Conservation (phyloP, 1,284 basidiomycete species). For the Ustilago vetiveriae region DNA sequence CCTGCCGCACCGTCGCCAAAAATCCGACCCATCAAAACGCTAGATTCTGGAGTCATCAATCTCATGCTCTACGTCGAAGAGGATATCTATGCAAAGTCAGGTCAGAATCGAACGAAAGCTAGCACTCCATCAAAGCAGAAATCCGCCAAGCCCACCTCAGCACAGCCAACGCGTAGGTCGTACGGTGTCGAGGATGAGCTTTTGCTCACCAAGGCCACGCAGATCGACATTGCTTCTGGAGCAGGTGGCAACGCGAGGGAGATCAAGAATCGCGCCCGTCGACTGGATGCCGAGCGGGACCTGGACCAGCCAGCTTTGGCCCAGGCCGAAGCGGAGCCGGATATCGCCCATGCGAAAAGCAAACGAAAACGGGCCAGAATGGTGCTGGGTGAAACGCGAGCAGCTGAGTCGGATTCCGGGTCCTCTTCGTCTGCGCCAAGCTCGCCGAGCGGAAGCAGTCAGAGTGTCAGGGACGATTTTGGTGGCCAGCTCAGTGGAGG, state of each 20-base stretch:
- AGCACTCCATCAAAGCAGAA: background rate
- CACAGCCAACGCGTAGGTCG: conserved; percentile 4
- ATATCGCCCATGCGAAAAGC: conserved; percentile 23
- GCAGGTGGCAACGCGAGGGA: conserved; percentile 18
- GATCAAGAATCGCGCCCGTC: conserved; percentile 31
- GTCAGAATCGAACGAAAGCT: background rate
- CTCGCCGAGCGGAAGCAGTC: conserved; percentile 36
- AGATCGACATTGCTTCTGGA: conserved; percentile 22
- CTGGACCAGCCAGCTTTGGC: conserved; percentile 40
- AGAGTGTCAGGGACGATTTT: conserved; percentile 72
- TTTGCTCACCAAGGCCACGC: conserved; percentile 29
- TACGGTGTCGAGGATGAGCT: conserved; percentile 19
- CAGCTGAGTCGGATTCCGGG: conserved; percentile 29
- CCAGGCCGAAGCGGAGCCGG: conserved; percentile 20
- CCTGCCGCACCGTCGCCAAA: conserved; percentile 10
- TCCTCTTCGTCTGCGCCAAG: conserved; percentile 15
- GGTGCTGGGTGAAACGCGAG: conserved; percentile 43
- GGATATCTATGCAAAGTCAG: conserved; percentile 39
- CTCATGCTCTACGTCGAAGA: conserved; percentile 52
- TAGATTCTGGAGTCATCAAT: conserved; percentile 47
- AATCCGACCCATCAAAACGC: conserved; percentile 47
- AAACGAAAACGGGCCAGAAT: conserved; percentile 47
- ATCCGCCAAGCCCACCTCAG: conserved; percentile 12
- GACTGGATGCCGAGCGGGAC: conserved; percentile 39
- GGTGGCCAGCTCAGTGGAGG: conserved; percentile 45